Evolutionary conservation across 2,329 filamentous ascomycete species (phyloP).

Genomic region (Emergomyces pasteurianus): DNA sequence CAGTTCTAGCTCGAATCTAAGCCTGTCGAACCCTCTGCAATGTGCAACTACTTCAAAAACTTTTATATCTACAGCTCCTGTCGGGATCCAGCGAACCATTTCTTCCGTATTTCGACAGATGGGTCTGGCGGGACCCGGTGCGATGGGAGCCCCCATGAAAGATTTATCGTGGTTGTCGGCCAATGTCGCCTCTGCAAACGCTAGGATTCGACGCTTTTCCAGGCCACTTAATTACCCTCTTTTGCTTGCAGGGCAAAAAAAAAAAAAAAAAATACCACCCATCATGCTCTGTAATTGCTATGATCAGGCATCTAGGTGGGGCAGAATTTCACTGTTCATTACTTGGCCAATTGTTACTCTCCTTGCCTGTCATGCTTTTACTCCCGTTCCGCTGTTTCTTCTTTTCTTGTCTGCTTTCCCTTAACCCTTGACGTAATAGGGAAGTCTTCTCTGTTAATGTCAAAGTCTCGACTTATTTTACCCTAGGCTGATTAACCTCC

Average conservation of each 20-base stretch:
- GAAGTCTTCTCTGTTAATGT: background rate
- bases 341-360: background rate
- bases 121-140: conserved; percentile 50
- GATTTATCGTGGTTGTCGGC: conserved; percentile 59
- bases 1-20: background rate
- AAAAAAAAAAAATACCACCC: background rate
- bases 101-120: conserved; percentile 58
- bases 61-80: conserved; percentile 67
- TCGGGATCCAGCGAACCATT: conserved; percentile 56
- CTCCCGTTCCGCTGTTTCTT: background rate
- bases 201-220: conserved; percentile 4
- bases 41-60: conserved; percentile 58
- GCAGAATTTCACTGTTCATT: background rate
- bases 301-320: background rate
- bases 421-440: background rate
- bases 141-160: conserved; percentile 55
- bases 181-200: conserved; percentile 44
- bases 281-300: background rate
- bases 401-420: background rate
- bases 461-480: background rate
- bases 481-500: background rate
- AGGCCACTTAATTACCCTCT: background rate
- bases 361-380: background rate
- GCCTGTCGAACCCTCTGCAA: conserved; percentile 12
- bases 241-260: background rate